Evolutionary conservation across 495 filamentous ascomycete species (phyloP).

Genomic region (Geopyxis carbonaria): DNA sequence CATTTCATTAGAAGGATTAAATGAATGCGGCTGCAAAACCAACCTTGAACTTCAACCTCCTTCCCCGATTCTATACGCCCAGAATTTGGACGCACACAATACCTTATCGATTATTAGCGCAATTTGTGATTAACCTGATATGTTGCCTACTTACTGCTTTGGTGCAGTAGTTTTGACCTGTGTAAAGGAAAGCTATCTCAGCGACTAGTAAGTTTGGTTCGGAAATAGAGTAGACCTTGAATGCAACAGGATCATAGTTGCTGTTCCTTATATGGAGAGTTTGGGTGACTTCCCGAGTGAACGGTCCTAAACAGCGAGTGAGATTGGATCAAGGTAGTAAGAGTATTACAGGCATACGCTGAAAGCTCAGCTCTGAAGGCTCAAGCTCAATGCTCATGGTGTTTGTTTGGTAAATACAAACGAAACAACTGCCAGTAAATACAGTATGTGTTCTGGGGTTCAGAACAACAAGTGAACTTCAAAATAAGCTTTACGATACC

Average conservation of each 20-base stretch:
- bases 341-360: conserved; percentile 43
- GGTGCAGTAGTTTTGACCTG: conserved; percentile 98
- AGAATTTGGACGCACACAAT: conserved; percentile 94
- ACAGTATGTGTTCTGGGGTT: too few species aligned
- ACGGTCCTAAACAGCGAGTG: conserved; percentile 50
- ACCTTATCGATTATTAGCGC: conserved; percentile 37
- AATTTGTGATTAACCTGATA: neutral
- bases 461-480: too few species aligned
- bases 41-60: conserved; percentile 85
- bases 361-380: conserved; percentile 80
- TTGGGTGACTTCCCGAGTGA: conserved; percentile 79
- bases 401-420: conserved; percentile 6
- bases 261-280: conserved; percentile 63
- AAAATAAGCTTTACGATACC: too few species aligned
- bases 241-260: conserved; percentile 64
- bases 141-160: conserved; percentile 60
- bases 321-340: neutral
- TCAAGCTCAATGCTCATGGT: conserved; percentile 88
- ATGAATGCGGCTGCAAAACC: conserved; percentile 23
- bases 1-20: conserved; percentile 1
- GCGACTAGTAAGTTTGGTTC: conserved; percentile 19
- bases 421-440: conserved; percentile 4
- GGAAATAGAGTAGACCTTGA: conserved; percentile 60
- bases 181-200: conserved; percentile 3
- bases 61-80: conserved; percentile 79